Evolutionary conservation across 176 grass and related monocot species (phyloP), one percentile per base, ranked within the genome.

Genomic region (Elymus sibiricus): DNA sequence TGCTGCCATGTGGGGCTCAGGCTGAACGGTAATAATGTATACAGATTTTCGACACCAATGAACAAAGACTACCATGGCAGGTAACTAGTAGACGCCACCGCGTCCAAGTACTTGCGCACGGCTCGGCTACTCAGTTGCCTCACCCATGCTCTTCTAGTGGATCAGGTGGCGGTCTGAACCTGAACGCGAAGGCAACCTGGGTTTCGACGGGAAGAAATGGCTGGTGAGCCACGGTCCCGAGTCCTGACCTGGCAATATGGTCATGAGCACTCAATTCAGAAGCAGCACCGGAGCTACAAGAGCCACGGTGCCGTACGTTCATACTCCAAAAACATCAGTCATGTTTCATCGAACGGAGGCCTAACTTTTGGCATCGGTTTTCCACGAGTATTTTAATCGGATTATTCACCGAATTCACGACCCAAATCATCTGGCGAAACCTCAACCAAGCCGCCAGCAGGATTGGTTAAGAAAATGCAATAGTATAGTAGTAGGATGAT

Each of bases 381-480:
- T 58, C 16, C 9, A 4, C 19, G 34, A 4, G 65, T 32, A 76
- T 58, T 56, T 25, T 82, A 26, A 14, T 25, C 24, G 44, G 60
- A 34, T 78, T 26, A 28, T 24, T 51, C 64, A 78, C 27, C 63
- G 9, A 53, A 63, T 49, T 43, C 46, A 70, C n/a, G 34, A 78
- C 72, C 73, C 38, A 14, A 64, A 84, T 65, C 53, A 51, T 88
- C 70, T 88, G 11, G 66, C 42, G 56, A 62, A 79, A 55, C 75
- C 65, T 66, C 17, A 49, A 62, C 56, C 17, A 49, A 62, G 53
- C 66, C 32, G 21, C 87, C 34, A 14, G 49, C 44, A 64, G 28
- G 10, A 34, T 28, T 66, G 12, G 31, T 28, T n/a, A 53, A 71
- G 9, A 47, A 47, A 32, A 25, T 28, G 6, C 25, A 19, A 37